Base-by-base conservation (phyloP, 139 green algal species). In the Chlorella sp. region DNA sequence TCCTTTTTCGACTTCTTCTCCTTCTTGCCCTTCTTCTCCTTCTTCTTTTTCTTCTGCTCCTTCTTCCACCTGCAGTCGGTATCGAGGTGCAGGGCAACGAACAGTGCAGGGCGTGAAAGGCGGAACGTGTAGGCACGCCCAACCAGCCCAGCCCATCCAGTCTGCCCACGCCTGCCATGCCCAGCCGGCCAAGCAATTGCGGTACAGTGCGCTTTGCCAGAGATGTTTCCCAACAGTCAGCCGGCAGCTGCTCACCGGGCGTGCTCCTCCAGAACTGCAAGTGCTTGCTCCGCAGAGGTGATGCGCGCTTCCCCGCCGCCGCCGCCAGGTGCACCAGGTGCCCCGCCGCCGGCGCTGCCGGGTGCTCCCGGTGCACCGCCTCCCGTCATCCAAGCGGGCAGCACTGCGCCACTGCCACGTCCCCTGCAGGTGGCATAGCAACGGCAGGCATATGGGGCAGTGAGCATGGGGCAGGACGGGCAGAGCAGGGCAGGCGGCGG, bases 41-140 rank as follows among this genome's bases (percentile, higher is more conserved):
- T 74, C 80, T 85, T 85, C 65, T 85, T 63, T 51, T 85, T 85
- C 80, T 85, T 85, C 64, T 85, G 67, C 41, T 85, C 51, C 44
- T 85, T 60, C 80, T 85, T 85, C 38, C 65, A 51, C 44, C 70
- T 78, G 70, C 39, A 60, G 26, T 20, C 38, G 21, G 1, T 34
- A 4, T 15, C 36, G 17, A 56, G 16, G n/a, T 3, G 30, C 28
- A 41, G 28, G 18, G 4, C 30, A 47, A 5, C 32, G 9, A n/a
- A 16, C 18, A 17, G 11, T 11, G 17, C n/a, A n/a, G 4, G 13
- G 23, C n/a, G n/a, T n/a, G n/a, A n/a, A n/a, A n/a, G n/a, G n/a
- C n/a, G n/a, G n/a, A n/a, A n/a, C n/a, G n/a, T n/a, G n/a, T n/a
- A n/a, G n/a, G n/a, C n/a, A n/a, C n/a, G n/a, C n/a, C n/a, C n/a